These are phyloP conservation scores for Penicillium sp. DNA, from an alignment of 2,329 filamentous ascomycete genomes.

Conservation along the genomic window DNA sequence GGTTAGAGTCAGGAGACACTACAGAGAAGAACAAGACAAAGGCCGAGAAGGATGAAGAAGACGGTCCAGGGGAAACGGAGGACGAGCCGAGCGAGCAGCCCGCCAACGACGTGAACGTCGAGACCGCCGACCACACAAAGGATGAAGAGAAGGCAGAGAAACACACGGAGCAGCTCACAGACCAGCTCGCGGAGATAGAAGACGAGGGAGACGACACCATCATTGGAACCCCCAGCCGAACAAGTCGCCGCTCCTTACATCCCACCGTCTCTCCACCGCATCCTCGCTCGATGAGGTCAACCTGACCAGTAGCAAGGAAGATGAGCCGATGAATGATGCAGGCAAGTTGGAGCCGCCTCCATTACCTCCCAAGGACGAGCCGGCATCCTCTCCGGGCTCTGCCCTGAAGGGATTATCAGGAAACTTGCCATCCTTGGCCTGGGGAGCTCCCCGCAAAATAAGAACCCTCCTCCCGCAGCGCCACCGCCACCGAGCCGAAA, in stretches of 20 bases:
- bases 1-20: constrained; percentile 3
- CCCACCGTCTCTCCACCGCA: constrained; percentile 52
- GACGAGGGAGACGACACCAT: constrained; percentile 30
- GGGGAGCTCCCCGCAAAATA: constrained; percentile 55
- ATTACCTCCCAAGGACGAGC: constrained; percentile 32
- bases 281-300: constrained; percentile 61
- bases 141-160: constrained; percentile 9
- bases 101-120: constrained; percentile 18
- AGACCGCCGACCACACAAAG: constrained; percentile 1
- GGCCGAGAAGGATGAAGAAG: constrained; percentile 12
- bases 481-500: constrained; percentile 55
- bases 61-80: constrained; percentile 11
- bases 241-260: constrained; percentile 51
- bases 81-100: constrained; percentile 25
- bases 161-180: constrained; percentile 4
- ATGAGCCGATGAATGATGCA: constrained; percentile 29
- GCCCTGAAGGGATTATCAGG: constrained; percentile 59
- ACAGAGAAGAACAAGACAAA: constrained; percentile 12
- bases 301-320: constrained; percentile 56
- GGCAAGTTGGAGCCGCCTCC: constrained; percentile 28
- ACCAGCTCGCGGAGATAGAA: constrained; percentile 5
- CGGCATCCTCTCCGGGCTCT: constrained; percentile 28
- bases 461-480: constrained; percentile 35
- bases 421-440: constrained; percentile 66
- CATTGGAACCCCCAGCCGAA: constrained; percentile 31